Percentiles rank a stretch among this genome's conserved stretches.
These are phyloP conservation scores for Thermomucor indicae-seudaticae DNA, from an alignment of 371 early-diverging fungal species.

Conservation along the genomic window DNA sequence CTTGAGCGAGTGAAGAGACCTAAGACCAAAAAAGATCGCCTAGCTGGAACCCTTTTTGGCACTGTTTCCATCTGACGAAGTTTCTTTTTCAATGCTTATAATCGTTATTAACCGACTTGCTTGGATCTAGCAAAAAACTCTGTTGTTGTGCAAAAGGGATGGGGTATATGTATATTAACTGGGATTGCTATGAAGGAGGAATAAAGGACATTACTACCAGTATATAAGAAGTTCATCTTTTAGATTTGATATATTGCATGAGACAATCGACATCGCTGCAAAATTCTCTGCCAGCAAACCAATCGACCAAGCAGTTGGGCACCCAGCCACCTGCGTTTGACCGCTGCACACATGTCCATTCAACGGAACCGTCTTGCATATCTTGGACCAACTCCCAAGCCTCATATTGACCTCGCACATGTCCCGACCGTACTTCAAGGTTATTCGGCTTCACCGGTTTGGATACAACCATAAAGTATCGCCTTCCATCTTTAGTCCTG, in stretches of 20 bases:
- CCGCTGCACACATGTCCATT: constrained; percentile 27
- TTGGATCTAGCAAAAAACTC: too few relatives aligned
- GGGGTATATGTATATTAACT: too few relatives aligned
- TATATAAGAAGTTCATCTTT: too few relatives aligned
- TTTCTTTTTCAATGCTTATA: too few relatives aligned
- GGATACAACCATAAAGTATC: constrained; percentile 21
- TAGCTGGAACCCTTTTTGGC: too few relatives aligned
- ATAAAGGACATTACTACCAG: too few relatives aligned
- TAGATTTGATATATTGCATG: constrained; percentile 13
- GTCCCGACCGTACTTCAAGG: constrained; percentile 3
- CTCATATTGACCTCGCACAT: constrained; percentile 23
- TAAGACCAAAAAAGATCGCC: too few relatives aligned
- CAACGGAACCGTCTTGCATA: constrained; percentile 12
- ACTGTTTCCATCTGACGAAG: too few relatives aligned
- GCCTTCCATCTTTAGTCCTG: not conserved
- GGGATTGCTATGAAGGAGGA: too few relatives aligned
- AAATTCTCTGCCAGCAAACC: constrained; percentile 15
- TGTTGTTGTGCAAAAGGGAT: too few relatives aligned
- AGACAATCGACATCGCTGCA: constrained; percentile 17
- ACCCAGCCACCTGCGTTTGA: constrained; percentile 23
- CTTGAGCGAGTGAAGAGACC: too few relatives aligned
- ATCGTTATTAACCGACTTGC: too few relatives aligned
- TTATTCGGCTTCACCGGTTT: constrained; percentile 12
- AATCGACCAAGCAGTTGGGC: constrained; percentile 16
- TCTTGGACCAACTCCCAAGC: constrained; percentile 26